phyloP scores from a whole-genome alignment of 2,329 filamentous ascomycete genomes.

The Cercospora sojina region DNA sequence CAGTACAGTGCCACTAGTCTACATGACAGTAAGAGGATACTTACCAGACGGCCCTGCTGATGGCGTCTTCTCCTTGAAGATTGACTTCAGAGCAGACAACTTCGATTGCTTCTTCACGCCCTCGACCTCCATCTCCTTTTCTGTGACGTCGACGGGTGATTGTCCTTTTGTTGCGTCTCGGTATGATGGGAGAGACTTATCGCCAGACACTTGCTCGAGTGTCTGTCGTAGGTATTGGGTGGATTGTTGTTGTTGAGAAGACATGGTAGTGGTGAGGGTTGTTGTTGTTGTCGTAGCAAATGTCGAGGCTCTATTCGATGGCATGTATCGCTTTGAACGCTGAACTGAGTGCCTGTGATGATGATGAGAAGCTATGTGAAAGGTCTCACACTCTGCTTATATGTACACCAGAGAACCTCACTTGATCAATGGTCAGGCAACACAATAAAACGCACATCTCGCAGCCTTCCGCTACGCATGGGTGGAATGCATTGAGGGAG shows the following conservation, averaged over 20 bases:
- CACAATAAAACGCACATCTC: not conserved
- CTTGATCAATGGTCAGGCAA: not conserved
- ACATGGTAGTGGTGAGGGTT: not conserved
- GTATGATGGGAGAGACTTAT: conserved; percentile 15
- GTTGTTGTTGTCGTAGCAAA: not conserved
- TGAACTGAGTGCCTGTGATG: not conserved
- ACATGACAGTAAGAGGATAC: not conserved
- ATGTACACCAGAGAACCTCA: not conserved
- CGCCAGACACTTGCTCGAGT: not conserved
- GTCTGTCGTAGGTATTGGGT: not conserved
- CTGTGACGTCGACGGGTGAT: conserved; percentile 5
- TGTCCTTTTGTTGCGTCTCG: conserved; percentile 7
- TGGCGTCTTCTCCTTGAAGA: not conserved
- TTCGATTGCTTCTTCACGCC: conserved; percentile 1
- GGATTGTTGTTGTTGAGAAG: not conserved
- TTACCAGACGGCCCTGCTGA: not conserved
- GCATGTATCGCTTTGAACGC: not conserved
- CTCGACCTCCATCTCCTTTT: conserved; percentile 1
- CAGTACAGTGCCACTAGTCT: not conserved
- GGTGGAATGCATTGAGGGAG: not conserved
- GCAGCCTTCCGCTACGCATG: not conserved
- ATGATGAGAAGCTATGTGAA: not conserved
- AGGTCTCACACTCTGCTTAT: not conserved
- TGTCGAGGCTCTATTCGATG: not conserved
- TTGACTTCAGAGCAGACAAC: not conserved